Evolutionary conservation across 1,139 yeast genomes (phyloP).

Genomic region (Wickerhamomyces sp.): DNA sequence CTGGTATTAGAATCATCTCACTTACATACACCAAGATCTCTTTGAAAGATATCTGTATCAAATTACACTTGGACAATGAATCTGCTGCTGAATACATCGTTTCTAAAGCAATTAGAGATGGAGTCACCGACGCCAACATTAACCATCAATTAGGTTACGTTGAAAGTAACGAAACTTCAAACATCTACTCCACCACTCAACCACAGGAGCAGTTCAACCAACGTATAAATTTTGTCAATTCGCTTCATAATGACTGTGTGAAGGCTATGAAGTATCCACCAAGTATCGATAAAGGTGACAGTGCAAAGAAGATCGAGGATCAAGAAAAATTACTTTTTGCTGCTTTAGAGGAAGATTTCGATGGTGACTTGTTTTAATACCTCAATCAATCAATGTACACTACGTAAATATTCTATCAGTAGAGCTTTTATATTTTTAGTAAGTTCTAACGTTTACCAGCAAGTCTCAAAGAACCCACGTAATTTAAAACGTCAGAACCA

Average conservation of each 20-base stretch:
- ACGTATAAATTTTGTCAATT: conserved; percentile 87
- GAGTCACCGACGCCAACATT: conserved; percentile 92
- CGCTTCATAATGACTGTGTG: conserved; percentile 86
- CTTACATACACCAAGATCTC: conserved; percentile 89
- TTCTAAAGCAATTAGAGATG: conserved; percentile 94
- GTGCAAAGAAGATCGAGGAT: conserved; percentile 39
- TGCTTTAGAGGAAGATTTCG: conserved; percentile 40
- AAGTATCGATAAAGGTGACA: conserved; percentile 23
- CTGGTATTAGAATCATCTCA: conserved; percentile 93
- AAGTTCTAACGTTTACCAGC: conserved; percentile 22
- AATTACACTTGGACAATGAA: conserved; percentile 88
- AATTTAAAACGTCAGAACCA: conserved; percentile 63
- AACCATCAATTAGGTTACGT: conserved; percentile 89
- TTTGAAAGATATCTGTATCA: conserved; percentile 83
- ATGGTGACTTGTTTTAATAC: conserved; percentile 30
- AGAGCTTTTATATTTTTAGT: not conserved
- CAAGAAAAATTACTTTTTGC: conserved; percentile 47
- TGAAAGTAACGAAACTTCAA: conserved; percentile 83
- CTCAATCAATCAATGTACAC: not conserved
- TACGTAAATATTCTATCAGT: not conserved
- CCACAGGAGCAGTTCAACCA: conserved; percentile 91
- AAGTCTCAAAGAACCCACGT: conserved; percentile 22
- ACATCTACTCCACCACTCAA: conserved; percentile 79
- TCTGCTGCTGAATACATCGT: conserved; percentile 96
- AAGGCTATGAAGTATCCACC: conserved; percentile 91